Evolutionary conservation across 306 rosid genomes (phyloP).

Genomic region (Cicer cuneatum): DNA sequence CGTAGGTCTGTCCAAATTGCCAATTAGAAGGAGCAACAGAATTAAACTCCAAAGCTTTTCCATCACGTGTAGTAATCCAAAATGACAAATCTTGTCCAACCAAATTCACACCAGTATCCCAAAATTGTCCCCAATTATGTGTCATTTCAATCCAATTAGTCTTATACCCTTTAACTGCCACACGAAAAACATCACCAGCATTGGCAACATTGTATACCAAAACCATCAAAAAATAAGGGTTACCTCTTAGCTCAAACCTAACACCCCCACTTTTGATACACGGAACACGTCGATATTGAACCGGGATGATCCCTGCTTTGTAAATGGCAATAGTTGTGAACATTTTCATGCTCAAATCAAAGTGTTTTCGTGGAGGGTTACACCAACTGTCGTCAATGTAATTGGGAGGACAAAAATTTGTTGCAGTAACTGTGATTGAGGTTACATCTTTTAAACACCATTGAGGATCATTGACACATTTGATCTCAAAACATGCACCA

Average conservation of each 20-base stretch:
- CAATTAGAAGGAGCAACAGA: slow-evolving; percentile 55
- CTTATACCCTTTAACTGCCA: slow-evolving; percentile 47
- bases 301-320: slow-evolving; percentile 66
- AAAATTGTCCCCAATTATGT: slow-evolving; percentile 69
- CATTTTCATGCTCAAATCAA: slow-evolving; percentile 65
- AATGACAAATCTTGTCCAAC: slow-evolving; percentile 65
- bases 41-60: slow-evolving; percentile 37
- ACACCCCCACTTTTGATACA: slow-evolving; percentile 55
- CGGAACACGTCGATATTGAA: slow-evolving; percentile 24
- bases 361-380: slow-evolving; percentile 45
- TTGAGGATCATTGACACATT: slow-evolving; percentile 53
- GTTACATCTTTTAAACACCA: slow-evolving; percentile 56
- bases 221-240: slow-evolving; percentile 51
- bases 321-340: slow-evolving; percentile 52
- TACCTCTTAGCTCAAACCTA: slow-evolving; percentile 63
- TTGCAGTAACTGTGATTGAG: slow-evolving; percentile 57
- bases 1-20: slow-evolving; percentile 57
- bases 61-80: slow-evolving; percentile 53
- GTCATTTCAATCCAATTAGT: slow-evolving; percentile 52
- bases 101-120: slow-evolving; percentile 36
- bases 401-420: slow-evolving; percentile 75
- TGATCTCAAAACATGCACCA: slow-evolving; percentile 68
- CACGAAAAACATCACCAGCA: slow-evolving; percentile 51
- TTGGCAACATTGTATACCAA: slow-evolving; percentile 32
- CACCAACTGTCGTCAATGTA: slow-evolving; percentile 59